Percentiles rank a stretch among this genome's conserved stretches.
These are phyloP conservation scores for Globisporangium emineosum DNA, from an alignment of 352 stramenopile genomes.

Conservation along the genomic window DNA sequence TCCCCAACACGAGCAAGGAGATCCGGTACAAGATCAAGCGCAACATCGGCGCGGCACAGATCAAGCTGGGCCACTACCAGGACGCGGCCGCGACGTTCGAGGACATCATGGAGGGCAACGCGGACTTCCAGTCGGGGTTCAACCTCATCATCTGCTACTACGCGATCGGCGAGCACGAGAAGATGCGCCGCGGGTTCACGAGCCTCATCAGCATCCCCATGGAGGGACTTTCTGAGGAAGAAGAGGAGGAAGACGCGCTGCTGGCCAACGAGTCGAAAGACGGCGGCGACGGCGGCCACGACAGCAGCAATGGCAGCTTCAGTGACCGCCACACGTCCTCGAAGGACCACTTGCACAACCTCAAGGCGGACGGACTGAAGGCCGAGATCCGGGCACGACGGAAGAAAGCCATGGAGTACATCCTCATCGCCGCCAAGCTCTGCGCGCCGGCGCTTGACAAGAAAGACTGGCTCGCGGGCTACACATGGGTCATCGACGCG, in stretches of 20 bases:
- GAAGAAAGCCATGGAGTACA: conserved; percentile 88
- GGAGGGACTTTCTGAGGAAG: conserved; percentile 79
- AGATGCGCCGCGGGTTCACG: conserved; percentile 91
- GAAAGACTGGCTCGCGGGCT: conserved; percentile 90
- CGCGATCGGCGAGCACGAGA: conserved; percentile 93
- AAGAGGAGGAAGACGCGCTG: conserved; percentile 78
- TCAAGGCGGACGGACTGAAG: conserved; percentile 72
- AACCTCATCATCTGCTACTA: conserved; percentile 98
- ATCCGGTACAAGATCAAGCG: conserved; percentile 95
- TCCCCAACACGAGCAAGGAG: conserved; percentile 92
- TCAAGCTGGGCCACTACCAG: conserved; percentile 92
- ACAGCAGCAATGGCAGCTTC: conserved; percentile 16
- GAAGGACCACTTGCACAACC: conserved; percentile 51
- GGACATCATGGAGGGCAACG: conserved; percentile 91
- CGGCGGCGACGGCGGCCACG: conserved; percentile 20
- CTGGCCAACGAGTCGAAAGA: conserved; percentile 48
- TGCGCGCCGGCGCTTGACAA: conserved; percentile 92
- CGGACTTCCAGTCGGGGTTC: conserved; percentile 95
- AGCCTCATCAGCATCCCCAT: conserved; percentile 91
- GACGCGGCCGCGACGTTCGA: conserved; percentile 95
- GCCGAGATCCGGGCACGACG: conserved; percentile 68
- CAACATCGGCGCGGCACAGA: conserved; percentile 95
- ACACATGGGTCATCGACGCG: conserved; percentile 93
- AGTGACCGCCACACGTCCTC: conserved; percentile 27
- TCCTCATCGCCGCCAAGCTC: conserved; percentile 93